Base-by-base conservation (phyloP, 306 rosid species). In the Pyrus betulifolia region DNA sequence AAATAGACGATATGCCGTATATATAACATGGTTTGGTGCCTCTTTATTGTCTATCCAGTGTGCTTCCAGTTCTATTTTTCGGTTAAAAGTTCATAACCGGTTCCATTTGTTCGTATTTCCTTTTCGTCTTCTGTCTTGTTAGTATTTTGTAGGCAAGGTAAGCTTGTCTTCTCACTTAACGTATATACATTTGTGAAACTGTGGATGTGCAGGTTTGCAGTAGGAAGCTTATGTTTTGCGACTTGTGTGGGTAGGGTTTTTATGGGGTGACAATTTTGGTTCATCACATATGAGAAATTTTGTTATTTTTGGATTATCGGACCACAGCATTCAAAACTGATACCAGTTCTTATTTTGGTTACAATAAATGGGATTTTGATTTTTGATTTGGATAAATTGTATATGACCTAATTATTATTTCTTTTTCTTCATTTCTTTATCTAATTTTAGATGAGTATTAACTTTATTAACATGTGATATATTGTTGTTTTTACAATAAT, bases 191-290 rank as follows among this genome's bases (percentile, higher is more conserved):
- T 68, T 12, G 21, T 44, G 38, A 45, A 51, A 45, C n/a, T n/a
- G 46, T 76, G 42, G 67, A 77, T 82, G 60, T 75, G 86, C 87
- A 85, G 88, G 83, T 82, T 84, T 84, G 40, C 79, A 19, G 60
- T 61, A 69, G 79, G 67, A 74, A 52, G 49, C 79, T 27, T 25
- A 63, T 61, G 57, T 18, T 75, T 76, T 77, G 80, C 74, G 72
- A 77, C 83, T 81, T 78, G 63, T 61, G 66, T 67, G 74, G 79
- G 81, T 76, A 55, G 76, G 42, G 30, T 80, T 77, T 80, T 74
- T 74, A 83, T 74, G 82, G 80, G 91, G 80, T 79, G 88, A 62
- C 81, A 82, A 35, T 85, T 88, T 90, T 87, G 84, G 80, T 74
- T 74, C 76, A 35, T 75, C 63, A 76, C 71, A 82, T 76, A 61